Evolutionary conservation across 768 basidiomycete genomes (phyloP).

Genomic region (Collybia nuda): DNA sequence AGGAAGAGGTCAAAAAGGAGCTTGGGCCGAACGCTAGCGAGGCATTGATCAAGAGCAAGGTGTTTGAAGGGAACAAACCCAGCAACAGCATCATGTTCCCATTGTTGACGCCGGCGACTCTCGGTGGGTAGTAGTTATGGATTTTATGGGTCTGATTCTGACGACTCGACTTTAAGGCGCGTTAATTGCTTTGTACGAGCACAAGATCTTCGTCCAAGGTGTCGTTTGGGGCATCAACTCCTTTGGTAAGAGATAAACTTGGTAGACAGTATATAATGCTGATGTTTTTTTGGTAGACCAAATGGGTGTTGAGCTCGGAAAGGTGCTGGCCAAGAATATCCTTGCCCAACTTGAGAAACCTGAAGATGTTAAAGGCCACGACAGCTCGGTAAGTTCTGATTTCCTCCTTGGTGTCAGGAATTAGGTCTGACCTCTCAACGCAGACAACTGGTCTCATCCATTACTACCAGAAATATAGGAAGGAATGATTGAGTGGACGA

Average conservation of each 20-base stretch:
- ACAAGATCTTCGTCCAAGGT: constrained; percentile 99
- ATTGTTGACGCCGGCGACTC: constrained; percentile 81
- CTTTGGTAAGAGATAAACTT: constrained; percentile 62
- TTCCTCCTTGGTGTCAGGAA: constrained; percentile 1
- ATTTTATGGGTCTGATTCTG: constrained; percentile 1
- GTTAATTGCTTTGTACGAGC: constrained; percentile 90
- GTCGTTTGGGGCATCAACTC: constrained; percentile 99
- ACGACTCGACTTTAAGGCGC: constrained; percentile 42
- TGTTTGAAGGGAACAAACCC: constrained; percentile 96
- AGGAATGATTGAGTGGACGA: constrained; percentile 58
- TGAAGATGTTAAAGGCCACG: constrained; percentile 81
- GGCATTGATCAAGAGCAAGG: constrained; percentile 91
- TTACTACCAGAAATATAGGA: constrained; percentile 90
- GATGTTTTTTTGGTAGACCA: constrained; percentile 60
- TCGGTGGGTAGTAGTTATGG: constrained; percentile 50
- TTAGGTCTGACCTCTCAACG: neutral
- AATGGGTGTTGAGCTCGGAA: constrained; percentile 99
- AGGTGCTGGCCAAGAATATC: constrained; percentile 96
- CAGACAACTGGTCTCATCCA: constrained; percentile 96
- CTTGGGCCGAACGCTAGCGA: constrained; percentile 71
- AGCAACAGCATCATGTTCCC: constrained; percentile 98
- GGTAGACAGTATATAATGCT: neutral
- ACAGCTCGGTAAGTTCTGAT: constrained; percentile 64
- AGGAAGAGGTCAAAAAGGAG: constrained; percentile 78
- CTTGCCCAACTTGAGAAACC: constrained; percentile 83